Base-by-base conservation (phyloP, 306 rosid species). In the Geum urbanum region DNA sequence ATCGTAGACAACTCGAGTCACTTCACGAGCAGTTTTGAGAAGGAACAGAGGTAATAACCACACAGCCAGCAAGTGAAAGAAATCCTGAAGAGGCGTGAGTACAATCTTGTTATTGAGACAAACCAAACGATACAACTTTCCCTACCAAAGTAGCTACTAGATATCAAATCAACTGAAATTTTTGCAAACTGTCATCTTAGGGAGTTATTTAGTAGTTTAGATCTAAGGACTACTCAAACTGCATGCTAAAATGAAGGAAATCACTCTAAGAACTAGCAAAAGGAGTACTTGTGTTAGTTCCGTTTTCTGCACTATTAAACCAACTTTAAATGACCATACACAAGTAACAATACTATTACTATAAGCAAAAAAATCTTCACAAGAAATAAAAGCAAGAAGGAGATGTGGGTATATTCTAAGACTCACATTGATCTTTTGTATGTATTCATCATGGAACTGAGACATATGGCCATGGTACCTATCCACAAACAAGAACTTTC, bases 401-500 rank as follows among this genome's bases (percentile, higher is more conserved):
- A 9, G 70, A 22, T 51, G 48, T 70, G 11, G 45, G 75, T 47
- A 48, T 10, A 63, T 52, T 9, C 39, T 32, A 1, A 48, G 13
- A 67, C 79, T 74, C 39, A 84, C 88, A 10, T 49, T 55, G 78
- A 78, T 81, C 81, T 72, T 78, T 49, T 54, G 47, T 10, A 72
- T 47, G 49, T 84, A 84, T 9, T 84, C 81, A 10, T 78, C 69
- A 19, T 75, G 88, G 48, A 75, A 84, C 75, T 65, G 79, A 32
- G 69, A 22, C 77, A 48, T 69, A 39, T 69, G 72, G 19, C 77
- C 80, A 67, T 60, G 72, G 8, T 16, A 20, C 48, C 82, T 74
- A 73, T 84, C 88, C 48, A 84, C 83, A 76, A 79, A 80, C 71
- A 84, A 77, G 78, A 84, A 81, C 73, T 63, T 84, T 68, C 74